Percentiles rank a stretch among this genome's conserved stretches.
Evolutionary conservation across 2,329 filamentous ascomycete species (phyloP).

Genomic region (Pyricularia sp.): DNA sequence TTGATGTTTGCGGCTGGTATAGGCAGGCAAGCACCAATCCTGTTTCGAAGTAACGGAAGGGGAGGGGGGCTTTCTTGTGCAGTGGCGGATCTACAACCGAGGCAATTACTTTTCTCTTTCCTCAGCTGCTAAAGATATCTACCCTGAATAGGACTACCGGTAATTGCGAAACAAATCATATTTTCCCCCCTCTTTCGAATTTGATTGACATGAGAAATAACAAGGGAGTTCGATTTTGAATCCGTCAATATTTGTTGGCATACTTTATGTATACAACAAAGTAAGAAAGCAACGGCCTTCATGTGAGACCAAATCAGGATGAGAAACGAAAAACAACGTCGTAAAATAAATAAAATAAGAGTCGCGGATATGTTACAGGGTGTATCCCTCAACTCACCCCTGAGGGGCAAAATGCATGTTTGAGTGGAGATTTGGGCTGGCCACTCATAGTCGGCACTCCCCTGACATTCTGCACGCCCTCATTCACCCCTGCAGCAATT

Average conservation of each 20-base stretch:
- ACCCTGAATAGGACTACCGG: background rate
- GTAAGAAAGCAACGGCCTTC: background rate
- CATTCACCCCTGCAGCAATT: background rate
- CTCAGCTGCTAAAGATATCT: background rate
- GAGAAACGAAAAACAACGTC: background rate
- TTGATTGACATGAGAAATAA: background rate
- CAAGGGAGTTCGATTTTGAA: background rate
- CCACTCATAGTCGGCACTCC: background rate
- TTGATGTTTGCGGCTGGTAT: background rate
- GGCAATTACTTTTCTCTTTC: background rate
- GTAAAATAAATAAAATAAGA: background rate
- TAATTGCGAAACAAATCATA: background rate
- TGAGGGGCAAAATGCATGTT: background rate
- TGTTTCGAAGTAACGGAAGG: background rate
- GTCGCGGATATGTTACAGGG: background rate
- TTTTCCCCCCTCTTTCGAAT: no score
- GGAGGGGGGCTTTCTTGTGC: background rate
- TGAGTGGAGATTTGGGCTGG: background rate
- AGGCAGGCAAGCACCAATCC: background rate
- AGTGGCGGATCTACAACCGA: background rate
- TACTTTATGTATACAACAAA: background rate
- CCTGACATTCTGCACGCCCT: background rate
- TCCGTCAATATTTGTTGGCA: background rate
- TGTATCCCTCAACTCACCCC: background rate
- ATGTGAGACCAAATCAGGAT: background rate